A percentile compares a stretch with the other conserved stretches of the same genome.
These are phyloP conservation scores for Beta corolliflora DNA, from an alignment of 179 eudicot species.

Conservation along the genomic window DNA sequence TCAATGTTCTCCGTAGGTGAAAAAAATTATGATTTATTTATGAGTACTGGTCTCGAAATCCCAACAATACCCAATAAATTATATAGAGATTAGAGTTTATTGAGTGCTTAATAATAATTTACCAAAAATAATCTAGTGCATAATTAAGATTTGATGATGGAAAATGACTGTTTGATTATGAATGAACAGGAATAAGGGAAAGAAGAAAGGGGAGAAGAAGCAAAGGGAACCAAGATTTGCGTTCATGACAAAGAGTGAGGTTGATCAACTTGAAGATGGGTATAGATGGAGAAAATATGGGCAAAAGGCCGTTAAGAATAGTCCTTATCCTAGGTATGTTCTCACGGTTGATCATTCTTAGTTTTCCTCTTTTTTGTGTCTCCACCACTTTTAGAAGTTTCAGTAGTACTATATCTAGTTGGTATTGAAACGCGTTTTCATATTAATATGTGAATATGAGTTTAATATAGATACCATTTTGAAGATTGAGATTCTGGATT, in stretches of 20 bases:
- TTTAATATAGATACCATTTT: neutral
- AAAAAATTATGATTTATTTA: no score
- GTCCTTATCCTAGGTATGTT: conserved; percentile 63
- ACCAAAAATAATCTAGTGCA: no score
- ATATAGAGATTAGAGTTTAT: no score
- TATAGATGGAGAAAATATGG: conserved; percentile 83
- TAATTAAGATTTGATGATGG: neutral
- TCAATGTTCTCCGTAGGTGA: no score
- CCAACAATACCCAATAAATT: no score
- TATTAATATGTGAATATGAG: neutral
- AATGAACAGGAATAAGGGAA: conserved; percentile 32
- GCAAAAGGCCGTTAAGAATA: conserved; percentile 70
- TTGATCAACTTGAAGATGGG: conserved; percentile 89
- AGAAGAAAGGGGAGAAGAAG: conserved; percentile 73
- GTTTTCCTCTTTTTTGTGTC: neutral
- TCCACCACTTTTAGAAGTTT: conserved; percentile 18
- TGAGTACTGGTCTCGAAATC: no score
- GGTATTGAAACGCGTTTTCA: conserved; percentile 24
- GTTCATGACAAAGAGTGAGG: conserved; percentile 81
- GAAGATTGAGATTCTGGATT: neutral
- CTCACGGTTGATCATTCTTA: neutral
- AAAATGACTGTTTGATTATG: neutral
- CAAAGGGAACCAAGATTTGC: conserved; percentile 65
- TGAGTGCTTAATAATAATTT: no score
- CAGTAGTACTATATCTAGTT: neutral